Percentiles rank a stretch among this genome's conserved stretches.
These are phyloP conservation scores for Karstenula rhodostoma DNA, from an alignment of 2,329 filamentous ascomycete species.

Conservation along the genomic window DNA sequence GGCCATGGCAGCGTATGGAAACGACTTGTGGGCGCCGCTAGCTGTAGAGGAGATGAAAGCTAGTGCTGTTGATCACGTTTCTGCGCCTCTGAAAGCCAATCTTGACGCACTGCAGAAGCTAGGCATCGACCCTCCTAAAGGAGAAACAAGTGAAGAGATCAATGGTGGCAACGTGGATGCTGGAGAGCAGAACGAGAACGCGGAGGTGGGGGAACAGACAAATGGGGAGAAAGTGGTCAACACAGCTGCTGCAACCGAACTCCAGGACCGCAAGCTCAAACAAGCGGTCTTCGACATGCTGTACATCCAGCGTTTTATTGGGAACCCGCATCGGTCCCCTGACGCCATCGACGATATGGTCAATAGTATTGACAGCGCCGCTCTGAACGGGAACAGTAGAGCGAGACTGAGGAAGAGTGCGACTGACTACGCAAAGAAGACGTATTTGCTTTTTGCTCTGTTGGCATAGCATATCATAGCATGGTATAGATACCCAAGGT, in stretches of 20 bases:
- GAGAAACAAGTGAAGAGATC: neutral
- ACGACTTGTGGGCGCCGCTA: conserved; percentile 81
- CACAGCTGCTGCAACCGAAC: conserved; percentile 18
- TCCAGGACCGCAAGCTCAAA: conserved; percentile 38
- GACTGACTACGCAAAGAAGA: conserved; percentile 83
- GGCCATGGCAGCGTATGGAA: conserved; percentile 74
- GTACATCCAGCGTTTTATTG: conserved; percentile 51
- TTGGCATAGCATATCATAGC: conserved; percentile 51
- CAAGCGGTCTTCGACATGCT: conserved; percentile 55
- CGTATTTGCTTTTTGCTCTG: conserved; percentile 81
- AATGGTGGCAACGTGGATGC: neutral
- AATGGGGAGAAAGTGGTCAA: conserved; percentile 1
- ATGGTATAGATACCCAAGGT: conserved; percentile 10
- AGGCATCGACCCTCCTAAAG: neutral
- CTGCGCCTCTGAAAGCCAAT: conserved; percentile 39
- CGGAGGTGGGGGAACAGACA: neutral
- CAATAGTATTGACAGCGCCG: conserved; percentile 56
- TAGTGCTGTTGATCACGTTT: conserved; percentile 62
- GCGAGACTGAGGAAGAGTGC: conserved; percentile 69
- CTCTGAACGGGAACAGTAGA: conserved; percentile 57
- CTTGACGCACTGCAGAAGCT: conserved; percentile 41
- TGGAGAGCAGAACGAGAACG: conserved; percentile 14
- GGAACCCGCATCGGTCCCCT: neutral
- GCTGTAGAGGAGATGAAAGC: conserved; percentile 71
- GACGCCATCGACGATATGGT: conserved; percentile 53